These are phyloP conservation scores for Buxus sempervirens DNA, from an alignment of 164 flowering plant genomes.

Conservation along the genomic window DNA sequence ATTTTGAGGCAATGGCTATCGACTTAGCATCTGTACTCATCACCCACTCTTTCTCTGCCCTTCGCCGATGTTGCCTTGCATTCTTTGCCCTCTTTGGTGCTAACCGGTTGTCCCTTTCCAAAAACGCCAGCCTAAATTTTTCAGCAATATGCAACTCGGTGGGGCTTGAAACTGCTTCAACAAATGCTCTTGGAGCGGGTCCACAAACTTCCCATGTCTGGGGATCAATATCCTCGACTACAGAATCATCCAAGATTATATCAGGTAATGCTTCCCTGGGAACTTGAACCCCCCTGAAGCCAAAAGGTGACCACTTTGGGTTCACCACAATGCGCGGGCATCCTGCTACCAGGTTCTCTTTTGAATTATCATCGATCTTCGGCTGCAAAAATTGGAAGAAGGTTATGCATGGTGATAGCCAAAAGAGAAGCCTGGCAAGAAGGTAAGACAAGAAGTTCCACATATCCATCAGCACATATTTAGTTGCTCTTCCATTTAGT, in stretches of 20 bases:
- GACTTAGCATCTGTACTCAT: constrained; percentile 63
- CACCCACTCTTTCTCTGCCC: constrained; percentile 75
- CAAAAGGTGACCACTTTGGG: constrained; percentile 70
- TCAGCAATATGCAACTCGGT: constrained; percentile 73
- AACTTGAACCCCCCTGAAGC: constrained; percentile 46
- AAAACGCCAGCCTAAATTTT: constrained; percentile 86
- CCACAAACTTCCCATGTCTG: constrained; percentile 59
- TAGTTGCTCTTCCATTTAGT: too few species aligned
- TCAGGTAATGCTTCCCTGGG: constrained; percentile 64
- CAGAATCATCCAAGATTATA: constrained; percentile 45
- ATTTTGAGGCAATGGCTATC: constrained; percentile 57
- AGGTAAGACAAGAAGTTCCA: too few species aligned
- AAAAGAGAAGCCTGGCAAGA: neutral
- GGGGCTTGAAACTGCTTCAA: constrained; percentile 22
- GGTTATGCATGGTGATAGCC: neutral
- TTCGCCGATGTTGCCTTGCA: constrained; percentile 82
- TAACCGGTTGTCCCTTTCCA: constrained; percentile 69
- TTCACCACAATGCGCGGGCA: constrained; percentile 81
- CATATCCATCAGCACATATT: too few species aligned
- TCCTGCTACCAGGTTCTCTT: constrained; percentile 51
- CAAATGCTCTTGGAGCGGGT: constrained; percentile 12
- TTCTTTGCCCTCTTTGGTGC: constrained; percentile 95
- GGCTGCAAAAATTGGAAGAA: constrained; percentile 51
- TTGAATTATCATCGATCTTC: constrained; percentile 58
- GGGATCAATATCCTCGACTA: constrained; percentile 71